Base-by-base conservation (phyloP, 345 rosid species). In the Eucalyptus victrix region DNA sequence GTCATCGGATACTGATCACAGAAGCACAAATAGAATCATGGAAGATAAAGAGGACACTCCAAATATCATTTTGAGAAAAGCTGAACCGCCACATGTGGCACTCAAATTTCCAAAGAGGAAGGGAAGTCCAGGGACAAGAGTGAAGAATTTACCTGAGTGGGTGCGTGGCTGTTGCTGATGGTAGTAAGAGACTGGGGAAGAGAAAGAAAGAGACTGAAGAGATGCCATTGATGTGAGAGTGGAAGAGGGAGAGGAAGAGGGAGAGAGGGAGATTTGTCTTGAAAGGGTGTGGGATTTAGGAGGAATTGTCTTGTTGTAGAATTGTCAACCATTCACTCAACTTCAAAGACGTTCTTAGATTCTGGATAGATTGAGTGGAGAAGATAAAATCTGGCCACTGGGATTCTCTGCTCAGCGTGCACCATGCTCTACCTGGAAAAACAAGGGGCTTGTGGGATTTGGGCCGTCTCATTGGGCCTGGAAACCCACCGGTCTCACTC, bases 131-230 rank as follows among this genome's bases (percentile, higher is more conserved):
- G 34, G 21, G 28, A 76, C 14, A 37, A 72, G 49, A 49, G 18
- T 49, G 42, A 21, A 69, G 37, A 62, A 24, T 32, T 49, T 89
- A 94, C 95, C 95, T 51, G 94, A 76, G 86, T 89, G 90, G 87
- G 89, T 86, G 72, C 92, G 92, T 32, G 92, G 92, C 49, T 89
- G 92, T 18, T 85, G 90, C 34, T 69, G 91, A 14, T 50, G 90
- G 49, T 87, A 86, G 95, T 91, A 87, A 93, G 92, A 87, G 95
- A 91, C 65, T 91, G 93, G 60, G 93, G 92, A 85, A 92, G 88
- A 86, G 47, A 76, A 76, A 9, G 47, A 40, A 40, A 76, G 85
- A 76, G 85, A 76, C 42, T 76, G 85, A 4, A 76, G 85, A 76
- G 47, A 40, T 76, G 96, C 95, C 94, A 93, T 94, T 87, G 91